These are phyloP conservation scores for Tilletiopsis washingtonensis DNA, from an alignment of 1,284 basidiomycete genomes.

Conservation along the genomic window DNA sequence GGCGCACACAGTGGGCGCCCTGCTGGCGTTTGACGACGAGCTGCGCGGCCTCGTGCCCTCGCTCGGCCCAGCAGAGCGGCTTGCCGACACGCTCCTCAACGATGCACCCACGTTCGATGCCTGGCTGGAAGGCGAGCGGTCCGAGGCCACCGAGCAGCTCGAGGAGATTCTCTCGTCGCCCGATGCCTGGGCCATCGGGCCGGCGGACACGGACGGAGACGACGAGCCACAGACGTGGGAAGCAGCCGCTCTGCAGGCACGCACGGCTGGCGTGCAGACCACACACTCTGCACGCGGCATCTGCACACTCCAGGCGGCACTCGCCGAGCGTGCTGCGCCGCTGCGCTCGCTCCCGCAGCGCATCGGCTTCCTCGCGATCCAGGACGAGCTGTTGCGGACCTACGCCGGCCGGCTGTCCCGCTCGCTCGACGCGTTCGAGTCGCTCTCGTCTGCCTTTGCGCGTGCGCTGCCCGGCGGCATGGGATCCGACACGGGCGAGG, in stretches of 20 bases:
- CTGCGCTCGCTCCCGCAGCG: conserved; percentile 70
- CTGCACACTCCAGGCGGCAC: conserved; percentile 25
- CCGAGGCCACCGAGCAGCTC: conserved; percentile 71
- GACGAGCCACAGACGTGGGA: conserved; percentile 47
- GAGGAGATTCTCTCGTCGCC: conserved; percentile 68
- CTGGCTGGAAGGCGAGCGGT: conserved; percentile 58
- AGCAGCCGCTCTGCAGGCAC: neutral
- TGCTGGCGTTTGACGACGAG: conserved; percentile 75
- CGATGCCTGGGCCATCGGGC: conserved; percentile 77
- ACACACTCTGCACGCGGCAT: conserved; percentile 28
- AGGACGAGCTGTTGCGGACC: conserved; percentile 70
- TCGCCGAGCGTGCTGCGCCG: conserved; percentile 74
- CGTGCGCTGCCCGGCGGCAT: conserved; percentile 76
- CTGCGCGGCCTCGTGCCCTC: conserved; percentile 47
- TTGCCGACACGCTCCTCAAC: conserved; percentile 66
- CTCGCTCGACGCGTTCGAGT: conserved; percentile 87
- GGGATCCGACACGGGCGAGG: conserved; percentile 11
- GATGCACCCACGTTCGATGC: conserved; percentile 78
- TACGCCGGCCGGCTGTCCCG: conserved; percentile 71
- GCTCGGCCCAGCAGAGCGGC: conserved; percentile 5
- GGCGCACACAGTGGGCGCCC: conserved; percentile 90
- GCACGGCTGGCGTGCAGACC: conserved; percentile 11
- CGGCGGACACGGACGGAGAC: conserved; percentile 57
- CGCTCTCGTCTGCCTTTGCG: conserved; percentile 73
- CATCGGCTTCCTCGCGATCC: conserved; percentile 73